phyloP scores from a whole-genome alignment of 2,329 filamentous ascomycete genomes.

The Trichoderma simmonsii region DNA sequence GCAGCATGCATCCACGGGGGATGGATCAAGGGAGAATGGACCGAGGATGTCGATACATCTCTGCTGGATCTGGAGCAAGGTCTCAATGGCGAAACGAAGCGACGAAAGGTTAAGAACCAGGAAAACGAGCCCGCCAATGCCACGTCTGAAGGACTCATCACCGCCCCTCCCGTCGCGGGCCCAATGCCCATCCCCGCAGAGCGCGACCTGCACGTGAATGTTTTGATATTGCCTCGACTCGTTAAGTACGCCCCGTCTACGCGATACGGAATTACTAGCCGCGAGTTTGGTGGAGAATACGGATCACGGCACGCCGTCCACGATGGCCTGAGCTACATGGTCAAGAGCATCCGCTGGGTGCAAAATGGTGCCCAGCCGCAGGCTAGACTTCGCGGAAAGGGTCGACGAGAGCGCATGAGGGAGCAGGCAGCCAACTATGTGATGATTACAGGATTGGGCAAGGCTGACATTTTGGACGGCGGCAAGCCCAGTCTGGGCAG shows the following conservation, averaged over 20 bases:
- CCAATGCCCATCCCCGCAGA: constrained; percentile 63
- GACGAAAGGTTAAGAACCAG: constrained; percentile 31
- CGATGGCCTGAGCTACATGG: constrained; percentile 86
- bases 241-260: constrained; percentile 72
- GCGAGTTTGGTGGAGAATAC: constrained; percentile 65
- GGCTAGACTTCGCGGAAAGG: constrained; percentile 54
- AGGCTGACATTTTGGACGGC: constrained; percentile 25
- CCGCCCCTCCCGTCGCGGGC: constrained; percentile 53
- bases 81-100: constrained; percentile 27
- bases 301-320: constrained; percentile 52
- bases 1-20: constrained; percentile 91
- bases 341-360: constrained; percentile 80
- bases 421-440: constrained; percentile 44
- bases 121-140: constrained; percentile 31
- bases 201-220: constrained; percentile 80
- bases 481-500: constrained; percentile 22
- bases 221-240: constrained; percentile 77
- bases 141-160: constrained; percentile 44
- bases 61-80: constrained; percentile 58
- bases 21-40: constrained; percentile 88
- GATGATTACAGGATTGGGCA: constrained; percentile 30
- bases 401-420: constrained; percentile 53
- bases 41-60: constrained; percentile 68
- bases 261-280: constrained; percentile 76
- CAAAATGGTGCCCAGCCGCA: constrained; percentile 66